Base-by-base conservation (phyloP, 352 stramenopile species). In the Phytophthora podocarpi region DNA sequence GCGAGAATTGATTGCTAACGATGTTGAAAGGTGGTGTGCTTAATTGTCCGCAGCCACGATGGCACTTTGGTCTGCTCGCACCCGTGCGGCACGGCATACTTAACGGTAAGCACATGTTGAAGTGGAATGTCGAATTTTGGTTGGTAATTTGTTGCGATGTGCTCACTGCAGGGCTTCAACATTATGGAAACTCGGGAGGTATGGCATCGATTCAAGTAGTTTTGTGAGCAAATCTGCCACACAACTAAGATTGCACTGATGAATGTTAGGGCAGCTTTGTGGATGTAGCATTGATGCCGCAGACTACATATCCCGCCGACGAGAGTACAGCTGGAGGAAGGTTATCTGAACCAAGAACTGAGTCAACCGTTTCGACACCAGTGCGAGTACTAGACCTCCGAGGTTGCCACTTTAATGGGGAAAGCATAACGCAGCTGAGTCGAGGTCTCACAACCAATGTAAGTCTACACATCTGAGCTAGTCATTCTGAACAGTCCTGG, bases 11-110 rank as follows among this genome's bases (percentile, higher is more conserved):
- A 13, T n/a, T 37, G 12, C 20, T 57, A 48, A 62, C 7, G 21
- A 20, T 37, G 50, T n/a, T 18, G 27, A 45, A 39, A 32, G 80
- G 67, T 84, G 32, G 54, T 56, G 43, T 86, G 59, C 32, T 31
- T 84, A 26, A 28, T 76, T 18, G 57, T 85, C 45, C 70, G 77
- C 16, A 70, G 50, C 27, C 64, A 58, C 24, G 82, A 92, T 63
- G 82, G 82, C 28, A 73, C 70, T 20, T 63, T 90, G 13, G 60
- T 89, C 21, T 87, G 82, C 46, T 68, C 72, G 7, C 80, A 87
- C 42, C 45, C 55, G 3, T 23, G 56, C 23, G 77, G 67, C 4
- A 69, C 63, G 8, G 72, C 64, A 0, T 92, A 85, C 52, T 41
- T 92, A 53, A 43, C 72, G 48, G 82, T 89, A 65, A 37, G 68